Conservation (phyloP, 306 rosid species). For the Cicer bijugum region DNA sequence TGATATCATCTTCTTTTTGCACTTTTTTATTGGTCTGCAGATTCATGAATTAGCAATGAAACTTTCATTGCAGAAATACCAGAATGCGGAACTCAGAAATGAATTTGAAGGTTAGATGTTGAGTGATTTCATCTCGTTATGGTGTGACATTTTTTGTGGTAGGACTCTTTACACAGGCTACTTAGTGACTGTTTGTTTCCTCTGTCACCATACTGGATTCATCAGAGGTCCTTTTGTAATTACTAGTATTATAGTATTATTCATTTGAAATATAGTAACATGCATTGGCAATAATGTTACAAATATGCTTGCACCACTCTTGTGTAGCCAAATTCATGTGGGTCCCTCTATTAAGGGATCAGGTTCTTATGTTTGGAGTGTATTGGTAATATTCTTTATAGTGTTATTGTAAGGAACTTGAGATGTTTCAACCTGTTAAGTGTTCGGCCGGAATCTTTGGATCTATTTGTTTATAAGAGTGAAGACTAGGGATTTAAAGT, state of each 20-base stretch:
- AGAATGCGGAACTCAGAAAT: constrained; percentile 73
- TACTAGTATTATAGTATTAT: constrained; percentile 10
- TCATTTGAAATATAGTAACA: not conserved
- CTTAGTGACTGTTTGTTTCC: constrained; percentile 29
- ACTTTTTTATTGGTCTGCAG: constrained; percentile 49
- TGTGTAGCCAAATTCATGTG: not conserved
- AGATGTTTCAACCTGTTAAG: not conserved
- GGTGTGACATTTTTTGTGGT: constrained; percentile 23
- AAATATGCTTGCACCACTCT: not conserved
- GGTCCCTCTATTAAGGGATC: not conserved
- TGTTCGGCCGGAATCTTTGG: not conserved
- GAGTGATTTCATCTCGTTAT: constrained; percentile 25
- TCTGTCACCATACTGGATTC: not conserved
- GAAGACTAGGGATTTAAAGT: constrained; percentile 2
- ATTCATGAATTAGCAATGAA: constrained; percentile 86
- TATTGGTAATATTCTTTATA: not conserved
- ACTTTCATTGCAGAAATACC: constrained; percentile 82
- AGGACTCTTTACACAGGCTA: constrained; percentile 18
- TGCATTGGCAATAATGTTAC: not conserved
- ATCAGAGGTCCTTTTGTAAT: constrained; percentile 3
- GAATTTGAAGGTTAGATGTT: constrained; percentile 81
- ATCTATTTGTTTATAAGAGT: constrained; percentile 22
- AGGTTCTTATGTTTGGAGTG: not conserved
- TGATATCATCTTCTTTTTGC: constrained; percentile 8
- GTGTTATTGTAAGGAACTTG: not conserved